These are phyloP conservation scores for Sodiomyces alkalinus DNA, from an alignment of 2,329 filamentous ascomycete species.

Conservation along the genomic window DNA sequence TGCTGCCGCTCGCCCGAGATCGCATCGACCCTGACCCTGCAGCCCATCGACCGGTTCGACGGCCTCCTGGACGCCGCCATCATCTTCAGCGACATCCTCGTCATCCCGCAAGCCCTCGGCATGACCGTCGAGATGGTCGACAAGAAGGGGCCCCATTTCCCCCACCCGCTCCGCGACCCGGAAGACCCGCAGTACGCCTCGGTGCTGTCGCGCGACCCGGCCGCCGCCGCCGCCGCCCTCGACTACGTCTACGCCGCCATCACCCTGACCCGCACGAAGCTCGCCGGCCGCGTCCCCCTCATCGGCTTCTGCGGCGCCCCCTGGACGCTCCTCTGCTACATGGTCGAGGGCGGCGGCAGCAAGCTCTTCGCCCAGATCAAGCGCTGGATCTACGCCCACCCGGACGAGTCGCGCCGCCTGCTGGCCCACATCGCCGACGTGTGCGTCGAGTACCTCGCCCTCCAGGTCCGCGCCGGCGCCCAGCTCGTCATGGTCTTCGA, in stretches of 20 bases:
- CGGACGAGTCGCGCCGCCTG: slow-evolving; percentile 62
- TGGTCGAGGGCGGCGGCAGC: slow-evolving; percentile 94
- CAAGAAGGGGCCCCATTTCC: slow-evolving; percentile 92
- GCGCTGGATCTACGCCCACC: slow-evolving; percentile 90
- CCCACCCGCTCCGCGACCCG: slow-evolving; percentile 63
- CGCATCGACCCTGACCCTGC: slow-evolving; percentile 82
- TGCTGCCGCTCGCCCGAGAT: slow-evolving; percentile 91
- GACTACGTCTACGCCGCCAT: slow-evolving; percentile 96
- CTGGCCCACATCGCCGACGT: slow-evolving; percentile 86
- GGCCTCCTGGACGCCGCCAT: slow-evolving; percentile 92
- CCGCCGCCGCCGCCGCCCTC: slow-evolving; percentile 74
- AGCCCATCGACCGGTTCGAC: slow-evolving; percentile 82
- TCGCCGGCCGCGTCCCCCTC: slow-evolving; percentile 75
- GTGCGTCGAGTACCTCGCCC: slow-evolving; percentile 84
- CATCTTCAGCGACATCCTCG: slow-evolving; percentile 97
- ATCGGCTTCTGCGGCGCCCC: slow-evolving; percentile 96
- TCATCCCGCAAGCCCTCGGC: slow-evolving; percentile 93
- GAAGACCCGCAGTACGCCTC: slow-evolving; percentile 69
- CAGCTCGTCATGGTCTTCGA: slow-evolving; percentile 96
- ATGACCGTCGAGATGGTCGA: slow-evolving; percentile 99
- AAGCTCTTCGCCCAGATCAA: slow-evolving; percentile 92
- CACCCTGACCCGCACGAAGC: slow-evolving; percentile 74
- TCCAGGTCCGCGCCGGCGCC: slow-evolving; percentile 85
- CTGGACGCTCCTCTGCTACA: slow-evolving; percentile 96
- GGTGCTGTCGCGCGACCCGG: slow-evolving; percentile 52